Conservation (phyloP, 2,329 filamentous ascomycete genomes). For the Parastagonospora nodorum region DNA sequence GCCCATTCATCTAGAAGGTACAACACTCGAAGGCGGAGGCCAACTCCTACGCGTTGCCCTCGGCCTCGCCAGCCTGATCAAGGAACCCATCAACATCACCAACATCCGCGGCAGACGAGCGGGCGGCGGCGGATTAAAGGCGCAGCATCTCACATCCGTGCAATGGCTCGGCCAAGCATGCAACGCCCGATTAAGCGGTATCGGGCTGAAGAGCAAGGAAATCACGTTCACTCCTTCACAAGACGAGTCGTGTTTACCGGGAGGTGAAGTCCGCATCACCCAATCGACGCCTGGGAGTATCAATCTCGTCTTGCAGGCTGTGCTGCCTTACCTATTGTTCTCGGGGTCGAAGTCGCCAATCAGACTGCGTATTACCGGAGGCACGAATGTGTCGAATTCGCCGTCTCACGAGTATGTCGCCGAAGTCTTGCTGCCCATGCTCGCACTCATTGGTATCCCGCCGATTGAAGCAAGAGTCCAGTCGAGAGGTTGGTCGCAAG, state of each 20-base stretch:
- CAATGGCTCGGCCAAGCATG: slow-evolving; percentile 58
- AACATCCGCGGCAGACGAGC: slow-evolving; percentile 60
- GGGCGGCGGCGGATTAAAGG: slow-evolving; percentile 60
- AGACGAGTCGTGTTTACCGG: not conserved
- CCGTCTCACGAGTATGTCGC: slow-evolving; percentile 62
- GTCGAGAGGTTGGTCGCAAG: slow-evolving; percentile 60
- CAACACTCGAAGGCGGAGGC: slow-evolving; percentile 65
- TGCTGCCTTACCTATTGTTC: slow-evolving; percentile 63
- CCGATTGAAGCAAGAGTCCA: slow-evolving; percentile 49
- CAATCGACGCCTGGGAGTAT: slow-evolving; percentile 56
- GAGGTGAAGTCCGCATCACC: slow-evolving; percentile 41
- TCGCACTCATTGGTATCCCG: slow-evolving; percentile 57
- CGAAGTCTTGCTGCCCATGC: slow-evolving; percentile 61
- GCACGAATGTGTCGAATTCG: slow-evolving; percentile 62
- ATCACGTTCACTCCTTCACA: slow-evolving; percentile 44
- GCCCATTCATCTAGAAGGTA: slow-evolving; percentile 54
- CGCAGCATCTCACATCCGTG: slow-evolving; percentile 62
- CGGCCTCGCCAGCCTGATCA: slow-evolving; percentile 59
- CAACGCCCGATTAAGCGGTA: slow-evolving; percentile 50
- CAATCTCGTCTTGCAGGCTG: slow-evolving; percentile 62
- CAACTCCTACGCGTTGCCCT: slow-evolving; percentile 64
- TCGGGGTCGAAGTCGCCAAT: slow-evolving; percentile 20
- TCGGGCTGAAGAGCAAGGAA: slow-evolving; percentile 49
- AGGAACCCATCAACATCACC: slow-evolving; percentile 55
- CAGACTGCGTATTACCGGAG: slow-evolving; percentile 57